These are phyloP conservation scores for Malus hybrid DNA, from an alignment of 331 rosid species.

Conservation along the genomic window DNA sequence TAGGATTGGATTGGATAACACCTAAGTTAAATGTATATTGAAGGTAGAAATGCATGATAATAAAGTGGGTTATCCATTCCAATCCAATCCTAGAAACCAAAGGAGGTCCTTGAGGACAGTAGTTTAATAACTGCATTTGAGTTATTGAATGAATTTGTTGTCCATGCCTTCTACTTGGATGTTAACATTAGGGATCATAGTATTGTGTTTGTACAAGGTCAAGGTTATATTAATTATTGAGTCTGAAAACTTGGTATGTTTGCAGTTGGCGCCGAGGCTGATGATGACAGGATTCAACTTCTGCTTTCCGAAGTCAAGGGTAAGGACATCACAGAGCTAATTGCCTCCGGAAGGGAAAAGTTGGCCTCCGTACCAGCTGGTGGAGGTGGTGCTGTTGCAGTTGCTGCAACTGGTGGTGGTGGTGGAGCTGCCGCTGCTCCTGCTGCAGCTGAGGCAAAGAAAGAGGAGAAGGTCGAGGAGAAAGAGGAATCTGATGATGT, in stretches of 20 bases:
- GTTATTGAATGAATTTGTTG: not conserved
- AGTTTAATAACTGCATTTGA: not conserved
- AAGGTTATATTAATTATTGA: not conserved
- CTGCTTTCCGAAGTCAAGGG: conserved; percentile 1
- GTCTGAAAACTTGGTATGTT: not conserved
- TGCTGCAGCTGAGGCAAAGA: conserved; percentile 3
- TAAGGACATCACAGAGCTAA: not conserved
- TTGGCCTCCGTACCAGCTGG: conserved; percentile 6
- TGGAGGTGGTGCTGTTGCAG: not conserved
- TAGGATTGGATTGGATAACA: too few relatives aligned
- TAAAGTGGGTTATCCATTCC: too few relatives aligned
- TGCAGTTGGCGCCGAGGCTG: conserved; percentile 3
- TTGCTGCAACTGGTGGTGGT: not conserved
- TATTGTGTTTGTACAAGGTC: not conserved
- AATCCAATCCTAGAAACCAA: too few relatives aligned
- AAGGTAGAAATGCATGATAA: too few relatives aligned
- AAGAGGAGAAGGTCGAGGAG: conserved; percentile 6
- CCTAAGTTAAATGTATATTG: too few relatives aligned
- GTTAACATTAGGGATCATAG: not conserved
- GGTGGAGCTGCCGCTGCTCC: not conserved
- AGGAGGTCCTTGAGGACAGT: not conserved
- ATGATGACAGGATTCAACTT: conserved; percentile 4
- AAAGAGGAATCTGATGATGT: conserved; percentile 6
- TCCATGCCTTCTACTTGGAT: not conserved
- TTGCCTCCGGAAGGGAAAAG: conserved; percentile 2